These are phyloP conservation scores for Claviceps sp. DNA, from an alignment of 2,329 filamentous ascomycete species.

Conservation along the genomic window DNA sequence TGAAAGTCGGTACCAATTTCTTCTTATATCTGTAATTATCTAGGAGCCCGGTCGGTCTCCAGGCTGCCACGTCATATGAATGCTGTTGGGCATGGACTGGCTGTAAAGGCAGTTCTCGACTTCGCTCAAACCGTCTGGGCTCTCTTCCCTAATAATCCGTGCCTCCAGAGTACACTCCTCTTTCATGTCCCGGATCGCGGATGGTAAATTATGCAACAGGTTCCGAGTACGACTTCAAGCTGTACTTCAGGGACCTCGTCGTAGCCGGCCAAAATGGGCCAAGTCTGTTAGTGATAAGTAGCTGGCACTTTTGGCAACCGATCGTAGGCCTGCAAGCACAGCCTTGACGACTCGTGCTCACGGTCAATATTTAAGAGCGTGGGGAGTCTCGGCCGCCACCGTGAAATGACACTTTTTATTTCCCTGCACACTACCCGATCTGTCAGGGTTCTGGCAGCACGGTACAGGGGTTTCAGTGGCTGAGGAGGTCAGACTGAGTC, in stretches of 20 bases:
- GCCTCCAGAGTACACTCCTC: background rate
- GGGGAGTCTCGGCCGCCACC: constrained; percentile 23
- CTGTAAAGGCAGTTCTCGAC: constrained; percentile 9
- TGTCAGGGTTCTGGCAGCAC: constrained; percentile 19
- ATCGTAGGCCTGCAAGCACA: constrained; percentile 21
- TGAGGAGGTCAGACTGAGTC: constrained; percentile 11
- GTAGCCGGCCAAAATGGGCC: constrained; percentile 8
- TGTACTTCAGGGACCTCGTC: constrained; percentile 3
- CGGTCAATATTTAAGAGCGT: constrained; percentile 26
- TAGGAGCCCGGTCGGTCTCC: constrained; percentile 1
- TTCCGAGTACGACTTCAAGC: background rate
- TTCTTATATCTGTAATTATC: background rate
- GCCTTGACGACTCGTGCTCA: constrained; percentile 21
- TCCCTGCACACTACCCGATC: constrained; percentile 20
- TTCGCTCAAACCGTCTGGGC: background rate
- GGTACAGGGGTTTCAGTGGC: constrained; percentile 26
- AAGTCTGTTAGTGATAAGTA: no score
- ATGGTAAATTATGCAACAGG: background rate
- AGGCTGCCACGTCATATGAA: background rate
- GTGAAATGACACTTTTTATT: constrained; percentile 20
- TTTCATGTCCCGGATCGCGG: background rate
- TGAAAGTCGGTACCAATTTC: background rate
- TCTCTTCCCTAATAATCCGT: background rate
- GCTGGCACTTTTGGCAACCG: constrained; percentile 6
- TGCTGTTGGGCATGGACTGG: background rate